A percentile compares a stretch with the other conserved stretches of the same genome.
Evolutionary conservation across 805 yeast genomes (phyloP).

Genomic region (Ogataea nitratoaversa): DNA sequence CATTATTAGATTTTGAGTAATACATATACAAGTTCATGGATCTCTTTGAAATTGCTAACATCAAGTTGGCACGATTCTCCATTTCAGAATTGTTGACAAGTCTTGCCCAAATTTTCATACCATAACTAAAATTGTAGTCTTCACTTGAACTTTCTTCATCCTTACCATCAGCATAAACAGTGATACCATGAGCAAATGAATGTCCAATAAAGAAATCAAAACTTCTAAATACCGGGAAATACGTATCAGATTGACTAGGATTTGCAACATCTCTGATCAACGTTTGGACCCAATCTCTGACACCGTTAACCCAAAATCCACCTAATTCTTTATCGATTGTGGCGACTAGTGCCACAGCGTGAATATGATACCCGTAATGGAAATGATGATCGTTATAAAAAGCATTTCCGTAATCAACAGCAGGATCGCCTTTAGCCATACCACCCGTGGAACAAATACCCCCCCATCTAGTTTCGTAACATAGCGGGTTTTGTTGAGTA

Average conservation of each 20-base stretch:
- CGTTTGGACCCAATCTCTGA: slow-evolving; percentile 53
- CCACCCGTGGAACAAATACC: slow-evolving; percentile 70
- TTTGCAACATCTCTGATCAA: slow-evolving; percentile 63
- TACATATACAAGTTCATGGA: slow-evolving; percentile 50
- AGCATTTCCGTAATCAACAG: slow-evolving; percentile 69
- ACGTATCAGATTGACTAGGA: slow-evolving; percentile 44
- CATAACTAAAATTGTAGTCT: slow-evolving; percentile 61
- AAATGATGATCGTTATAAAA: slow-evolving; percentile 74
- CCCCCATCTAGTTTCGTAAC: slow-evolving; percentile 71
- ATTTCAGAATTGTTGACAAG: slow-evolving; percentile 47
- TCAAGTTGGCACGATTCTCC: slow-evolving; percentile 51
- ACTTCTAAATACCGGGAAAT: slow-evolving; percentile 56
- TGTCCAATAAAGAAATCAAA: slow-evolving; percentile 70
- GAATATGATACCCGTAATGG: slow-evolving; percentile 71
- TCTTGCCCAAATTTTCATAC: slow-evolving; percentile 63
- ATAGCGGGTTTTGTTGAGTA: slow-evolving; percentile 62
- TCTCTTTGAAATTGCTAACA: slow-evolving; percentile 48
- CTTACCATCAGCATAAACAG: slow-evolving; percentile 53
- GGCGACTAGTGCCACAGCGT: slow-evolving; percentile 62
- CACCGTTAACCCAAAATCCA: slow-evolving; percentile 46
- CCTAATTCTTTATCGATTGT: slow-evolving; percentile 45
- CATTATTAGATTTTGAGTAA: slow-evolving; percentile 40
- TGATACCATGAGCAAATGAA: slow-evolving; percentile 65
- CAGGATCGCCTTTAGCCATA: slow-evolving; percentile 36
- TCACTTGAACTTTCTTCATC: slow-evolving; percentile 66